Conservation (phyloP, 2,329 filamentous ascomycete genomes). For the Neobulgaria alba region DNA sequence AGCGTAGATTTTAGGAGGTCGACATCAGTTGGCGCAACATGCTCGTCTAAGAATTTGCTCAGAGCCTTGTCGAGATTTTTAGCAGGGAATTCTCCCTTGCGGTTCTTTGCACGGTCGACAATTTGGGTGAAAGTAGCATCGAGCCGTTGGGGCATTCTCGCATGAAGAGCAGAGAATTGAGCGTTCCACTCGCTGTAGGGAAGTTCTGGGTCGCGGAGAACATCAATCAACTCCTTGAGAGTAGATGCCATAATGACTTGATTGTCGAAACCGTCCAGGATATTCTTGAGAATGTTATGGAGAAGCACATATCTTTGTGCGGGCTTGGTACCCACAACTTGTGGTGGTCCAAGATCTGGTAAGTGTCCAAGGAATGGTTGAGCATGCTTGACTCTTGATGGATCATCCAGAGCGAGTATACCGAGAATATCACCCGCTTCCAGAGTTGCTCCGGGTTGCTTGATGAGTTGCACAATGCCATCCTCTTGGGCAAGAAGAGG, state of each 20-base stretch:
- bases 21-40: conserved; percentile 63
- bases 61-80: conserved; percentile 80
- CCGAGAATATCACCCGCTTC: conserved; percentile 98
- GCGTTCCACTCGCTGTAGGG: conserved; percentile 96
- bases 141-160: conserved; percentile 92
- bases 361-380: conserved; percentile 89
- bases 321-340: conserved; percentile 83
- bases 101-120: conserved; percentile 71
- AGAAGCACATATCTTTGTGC: conserved; percentile 78
- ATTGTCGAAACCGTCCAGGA: conserved; percentile 91
- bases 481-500: conserved; percentile 90
- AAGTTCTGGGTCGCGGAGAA: conserved; percentile 80
- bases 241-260: conserved; percentile 88
- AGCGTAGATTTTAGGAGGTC: conserved; percentile 66
- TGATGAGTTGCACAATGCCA: conserved; percentile 94
- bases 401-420: conserved; percentile 91
- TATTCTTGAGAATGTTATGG: conserved; percentile 72
- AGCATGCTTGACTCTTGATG: conserved; percentile 91
- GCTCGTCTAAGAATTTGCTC: conserved; percentile 81
- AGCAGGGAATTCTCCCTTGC: conserved; percentile 82
- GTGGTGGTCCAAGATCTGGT: conserved; percentile 75
- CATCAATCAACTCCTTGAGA: conserved; percentile 80
- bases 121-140: conserved; percentile 75
- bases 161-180: conserved; percentile 92
- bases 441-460: conserved; percentile 95